Conservation (phyloP, 2,329 filamentous ascomycete genomes). For the Nigrospora sphaerica region DNA sequence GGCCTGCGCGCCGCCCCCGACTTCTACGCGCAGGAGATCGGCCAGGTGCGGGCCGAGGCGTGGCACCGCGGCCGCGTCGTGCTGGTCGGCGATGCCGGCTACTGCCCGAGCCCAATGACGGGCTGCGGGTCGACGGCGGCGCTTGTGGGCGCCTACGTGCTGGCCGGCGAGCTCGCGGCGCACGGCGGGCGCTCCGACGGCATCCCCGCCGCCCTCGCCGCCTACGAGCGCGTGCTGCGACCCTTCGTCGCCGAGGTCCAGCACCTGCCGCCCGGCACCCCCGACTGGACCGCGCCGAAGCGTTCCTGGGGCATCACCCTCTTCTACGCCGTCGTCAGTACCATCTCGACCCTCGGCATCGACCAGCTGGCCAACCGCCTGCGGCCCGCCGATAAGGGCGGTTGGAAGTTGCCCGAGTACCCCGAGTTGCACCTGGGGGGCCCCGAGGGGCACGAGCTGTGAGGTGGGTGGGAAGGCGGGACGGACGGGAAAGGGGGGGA, state of each 20-base stretch:
- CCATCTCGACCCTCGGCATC: conserved; percentile 14
- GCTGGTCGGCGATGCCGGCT: conserved; percentile 48
- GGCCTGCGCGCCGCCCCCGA: conserved; percentile 22
- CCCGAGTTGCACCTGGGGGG: conserved; percentile 13
- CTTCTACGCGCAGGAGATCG: conserved; percentile 38
- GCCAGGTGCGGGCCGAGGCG: conserved; percentile 33
- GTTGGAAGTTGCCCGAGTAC: conserved; percentile 16
- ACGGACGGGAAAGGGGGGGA: no score
- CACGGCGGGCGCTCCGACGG: conserved; percentile 19
- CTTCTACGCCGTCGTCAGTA: conserved; percentile 17
- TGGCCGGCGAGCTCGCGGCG: conserved; percentile 44
- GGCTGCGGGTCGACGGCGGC: conserved; percentile 45
- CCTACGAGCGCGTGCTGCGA: conserved; percentile 35
- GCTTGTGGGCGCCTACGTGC: conserved; percentile 44
- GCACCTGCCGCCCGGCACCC: conserved; percentile 13
- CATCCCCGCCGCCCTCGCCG: conserved; percentile 25
- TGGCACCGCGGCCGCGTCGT: conserved; percentile 40
- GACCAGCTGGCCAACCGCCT: conserved; percentile 10
- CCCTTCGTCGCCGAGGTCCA: conserved; percentile 37
- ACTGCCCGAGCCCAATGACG: conserved; percentile 37
- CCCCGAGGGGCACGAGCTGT: no score
- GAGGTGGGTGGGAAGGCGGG: no score
- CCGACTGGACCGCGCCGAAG: conserved; percentile 11
- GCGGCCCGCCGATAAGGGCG: conserved; percentile 12
- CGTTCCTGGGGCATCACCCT: conserved; percentile 14